Evolutionary conservation across 2,329 filamentous ascomycete species (phyloP), one percentile per base, ranked within the genome.

Genomic region (Neodidymelliopsis sp.): DNA sequence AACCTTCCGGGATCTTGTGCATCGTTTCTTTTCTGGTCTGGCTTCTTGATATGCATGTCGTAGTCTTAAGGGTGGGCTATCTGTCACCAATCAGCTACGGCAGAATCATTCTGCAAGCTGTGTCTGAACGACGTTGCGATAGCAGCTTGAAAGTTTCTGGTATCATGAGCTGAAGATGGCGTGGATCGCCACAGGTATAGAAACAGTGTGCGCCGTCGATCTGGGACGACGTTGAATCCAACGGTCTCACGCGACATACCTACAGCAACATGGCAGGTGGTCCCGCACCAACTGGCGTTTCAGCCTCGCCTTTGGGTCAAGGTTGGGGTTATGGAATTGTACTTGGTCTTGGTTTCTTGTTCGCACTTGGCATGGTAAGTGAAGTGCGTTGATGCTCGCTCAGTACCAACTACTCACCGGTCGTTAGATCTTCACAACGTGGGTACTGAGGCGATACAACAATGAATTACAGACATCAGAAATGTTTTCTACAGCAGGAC

Each of bases 291-390:
- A 55, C 59, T 15, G 60, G 62, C 19, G 59, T 62, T 31, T 57
- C 60, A 15, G 59, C 60, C 27, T 60, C 56, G n/a, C 62, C 63
- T 37, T 38, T 66, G 19, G 60, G 62, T 3, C 63, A 64, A 45
- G 62, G 46, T 42, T 65, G 63, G 63, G 66, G 66, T n/a, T 70
- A 70, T 61, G 67, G 67, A 12, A 65, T 69, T 23, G 60, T 70
- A 9, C 54, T 70, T 45, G 67, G 67, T 29, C 42, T 70, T 20
- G 67, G 67, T 1, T 67, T 67, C 15, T 44, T 67, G 19, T 67
- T 67, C 23, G 63, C 63, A 6, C 56, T 67, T 49, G 63, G 59
- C 41, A 68, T 66, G 66, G 63, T 62, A 50, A 4, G 53, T 51
- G 5, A 10, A 9, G 19, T 2, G 4, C 9, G 6, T 24, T 16